Conservation (phyloP, 108 stramenopile species). For the Cylindrotheca fusiformis region DNA sequence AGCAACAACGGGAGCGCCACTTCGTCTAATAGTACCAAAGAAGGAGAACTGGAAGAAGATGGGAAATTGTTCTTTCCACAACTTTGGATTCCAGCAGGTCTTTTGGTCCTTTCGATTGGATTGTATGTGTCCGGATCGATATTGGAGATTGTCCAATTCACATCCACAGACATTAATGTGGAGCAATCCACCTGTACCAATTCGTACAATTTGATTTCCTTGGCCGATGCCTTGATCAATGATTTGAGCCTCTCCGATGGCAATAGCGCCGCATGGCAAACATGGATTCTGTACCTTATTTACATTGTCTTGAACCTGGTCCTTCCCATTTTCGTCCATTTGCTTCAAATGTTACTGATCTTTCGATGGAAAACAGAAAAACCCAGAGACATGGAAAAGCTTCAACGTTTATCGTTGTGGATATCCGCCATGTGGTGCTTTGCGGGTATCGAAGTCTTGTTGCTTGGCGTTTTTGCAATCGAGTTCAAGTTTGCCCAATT, state of each 20-base stretch:
- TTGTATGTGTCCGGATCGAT: constrained; percentile 32
- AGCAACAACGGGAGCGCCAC: neutral
- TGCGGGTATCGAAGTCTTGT: constrained; percentile 38
- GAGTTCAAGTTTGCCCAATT: constrained; percentile 41
- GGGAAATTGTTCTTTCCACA: neutral
- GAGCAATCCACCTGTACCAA: constrained; percentile 13
- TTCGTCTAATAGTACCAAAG: neutral
- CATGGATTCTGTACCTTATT: constrained; percentile 32
- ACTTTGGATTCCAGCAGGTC: constrained; percentile 11
- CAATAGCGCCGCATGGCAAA: constrained; percentile 30
- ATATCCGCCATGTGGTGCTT: constrained; percentile 31
- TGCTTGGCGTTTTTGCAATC: constrained; percentile 42
- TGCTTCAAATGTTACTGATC: constrained; percentile 32
- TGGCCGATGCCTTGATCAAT: constrained; percentile 35
- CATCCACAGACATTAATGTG: constrained; percentile 21
- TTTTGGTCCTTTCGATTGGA: constrained; percentile 14
- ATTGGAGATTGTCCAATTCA: constrained; percentile 31
- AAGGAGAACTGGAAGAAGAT: neutral
- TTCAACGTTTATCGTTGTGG: neutral
- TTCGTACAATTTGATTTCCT: constrained; percentile 40
- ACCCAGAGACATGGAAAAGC: neutral
- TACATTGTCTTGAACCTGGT: constrained; percentile 33
- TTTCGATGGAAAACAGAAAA: constrained; percentile 2
- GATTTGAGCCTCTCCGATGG: constrained; percentile 23
- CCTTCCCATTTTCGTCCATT: constrained; percentile 37